Evolutionary conservation across 2,329 filamentous ascomycete genomes (phyloP), one percentile per base, ranked within the genome.

Genomic region (Talaromyces sp.): DNA sequence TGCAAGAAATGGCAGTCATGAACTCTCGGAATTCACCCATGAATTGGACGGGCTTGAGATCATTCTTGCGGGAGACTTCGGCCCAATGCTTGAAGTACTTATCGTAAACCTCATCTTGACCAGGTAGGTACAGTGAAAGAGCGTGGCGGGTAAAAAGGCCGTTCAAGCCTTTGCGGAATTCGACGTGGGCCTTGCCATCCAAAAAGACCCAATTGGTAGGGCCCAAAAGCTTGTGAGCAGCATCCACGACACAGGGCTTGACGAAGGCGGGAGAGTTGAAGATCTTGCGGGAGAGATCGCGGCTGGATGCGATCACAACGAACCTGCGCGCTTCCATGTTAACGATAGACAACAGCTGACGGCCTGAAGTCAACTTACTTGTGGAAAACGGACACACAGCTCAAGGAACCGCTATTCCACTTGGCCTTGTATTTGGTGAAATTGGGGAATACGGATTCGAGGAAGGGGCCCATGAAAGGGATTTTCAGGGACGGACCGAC

Each of bases 321-420:
- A 99, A 99, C 78, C 92, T 96, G 71, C 2, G 41, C 10, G 50
- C 27, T 56, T 54, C 31, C 16, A 47, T 39, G 16, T 62, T 62
- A 54, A 43, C 45, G 24, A 52, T 22, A 22, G 52, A 56, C 33
- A 13, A 39, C 19, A 39, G 27, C 47, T 14, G 8, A 14, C 5
- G n/a, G 31, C 1, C 16, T 2, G 4, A n/a, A 62, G 22, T 70
- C 6, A 6, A 64, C 88, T 71, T 86, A 96, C 92, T 98, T 99
- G 87, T 99, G 95, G 83, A 99, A 99, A 73, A 99, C 93, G 2
- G 93, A 97, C 67, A 99, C 95, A 75, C 95, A 99, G 84, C 93
- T 97, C 71, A 99, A 84, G 57, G 91, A 89, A 56, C 91, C 95
- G 74, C 92, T 96, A 72, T 85, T 79, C 95, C 95, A 99, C 84